Conservation (phyloP, 768 basidiomycete genomes). For the Glaciozyma martinii region DNA sequence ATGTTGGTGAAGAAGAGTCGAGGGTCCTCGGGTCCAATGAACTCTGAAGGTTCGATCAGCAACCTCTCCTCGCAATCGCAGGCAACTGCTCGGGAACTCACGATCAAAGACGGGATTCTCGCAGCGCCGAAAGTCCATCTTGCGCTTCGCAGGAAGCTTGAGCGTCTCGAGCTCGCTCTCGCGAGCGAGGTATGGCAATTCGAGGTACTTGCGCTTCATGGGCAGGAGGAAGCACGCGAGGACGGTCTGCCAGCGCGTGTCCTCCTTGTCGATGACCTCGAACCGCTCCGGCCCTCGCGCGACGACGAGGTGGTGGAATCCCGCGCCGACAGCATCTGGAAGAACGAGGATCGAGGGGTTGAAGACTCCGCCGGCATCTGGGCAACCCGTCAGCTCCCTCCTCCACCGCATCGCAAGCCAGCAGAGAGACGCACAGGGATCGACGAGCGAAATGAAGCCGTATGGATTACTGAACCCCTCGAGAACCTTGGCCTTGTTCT, state of each 20-base stretch:
- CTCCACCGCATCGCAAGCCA: not conserved
- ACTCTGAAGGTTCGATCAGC: not conserved
- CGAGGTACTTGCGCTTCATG: constrained; percentile 7
- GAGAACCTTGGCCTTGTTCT: constrained; percentile 14
- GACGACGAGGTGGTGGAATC: constrained; percentile 8
- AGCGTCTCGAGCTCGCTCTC: constrained; percentile 17
- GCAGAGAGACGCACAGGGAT: not conserved
- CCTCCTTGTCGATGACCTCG: constrained; percentile 17
- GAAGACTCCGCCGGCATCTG: constrained; percentile 7
- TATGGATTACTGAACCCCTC: constrained; percentile 14
- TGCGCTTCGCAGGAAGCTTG: constrained; percentile 13
- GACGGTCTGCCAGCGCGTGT: constrained; percentile 11
- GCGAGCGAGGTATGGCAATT: constrained; percentile 14
- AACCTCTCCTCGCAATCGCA: not conserved
- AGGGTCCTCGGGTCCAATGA: constrained; percentile 19
- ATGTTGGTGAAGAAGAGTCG: constrained; percentile 18
- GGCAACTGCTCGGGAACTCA: not conserved
- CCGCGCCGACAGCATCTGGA: constrained; percentile 5
- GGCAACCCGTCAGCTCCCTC: no score
- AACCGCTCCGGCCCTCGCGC: constrained; percentile 15
- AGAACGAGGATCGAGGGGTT: constrained; percentile 9
- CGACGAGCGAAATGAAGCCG: constrained; percentile 15
- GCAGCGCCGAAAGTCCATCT: constrained; percentile 13
- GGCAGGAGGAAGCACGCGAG: constrained; percentile 18
- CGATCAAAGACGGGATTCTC: not conserved